Evolutionary conservation across 768 basidiomycete genomes (phyloP), one percentile per base, ranked within the genome.

Genomic region (Rhizopogon roseolus): DNA sequence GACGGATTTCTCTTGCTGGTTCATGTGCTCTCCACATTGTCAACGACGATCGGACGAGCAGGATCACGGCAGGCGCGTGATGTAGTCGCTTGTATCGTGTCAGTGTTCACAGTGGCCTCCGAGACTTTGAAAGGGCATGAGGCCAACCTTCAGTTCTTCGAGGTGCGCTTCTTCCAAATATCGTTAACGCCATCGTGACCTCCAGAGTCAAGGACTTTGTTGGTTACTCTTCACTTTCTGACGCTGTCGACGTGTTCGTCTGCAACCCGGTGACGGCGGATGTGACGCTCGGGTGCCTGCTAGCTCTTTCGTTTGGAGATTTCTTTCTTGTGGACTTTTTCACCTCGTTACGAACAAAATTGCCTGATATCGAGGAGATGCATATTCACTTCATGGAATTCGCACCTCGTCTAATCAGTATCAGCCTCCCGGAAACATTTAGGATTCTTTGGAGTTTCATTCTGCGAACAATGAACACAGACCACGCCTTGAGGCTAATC

Each of bases 1-100:
- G 91, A 93, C 56, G 91, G 91, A 1, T 92, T 91, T 64, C 72
- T 92, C 17, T 79, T 82, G 9, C 71, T 91, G 32, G 82, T 91
- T 70, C 88, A 81, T 60, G 76, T 87, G 29, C 73, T 93, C 4
- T 86, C 88, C 1, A 81, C 81, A 0, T 67, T 87, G 0, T 66
- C 77, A 50, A 71, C 73, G 25, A 56, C 60, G 9, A 54, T 54
- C 3, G 62, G 64, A 53, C 63, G 68, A 17, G 60, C 65, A 34
- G 63, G 56, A 8, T 61, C 69, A 2, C 66, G 73, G 1, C 64
- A 68, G 3, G 73, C 73, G 43, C 70, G 71, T 5, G 73, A 75
- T 55, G 70, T 73, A 2, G 66, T 80, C 16, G 81, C 87, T 54
- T 80, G 75, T 51, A 76, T 81, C 40, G 77, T 81, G 48, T 71